Evolutionary conservation across 2,329 filamentous ascomycete species (phyloP).

Genomic region (Ceratocystis diversiconidia): DNA sequence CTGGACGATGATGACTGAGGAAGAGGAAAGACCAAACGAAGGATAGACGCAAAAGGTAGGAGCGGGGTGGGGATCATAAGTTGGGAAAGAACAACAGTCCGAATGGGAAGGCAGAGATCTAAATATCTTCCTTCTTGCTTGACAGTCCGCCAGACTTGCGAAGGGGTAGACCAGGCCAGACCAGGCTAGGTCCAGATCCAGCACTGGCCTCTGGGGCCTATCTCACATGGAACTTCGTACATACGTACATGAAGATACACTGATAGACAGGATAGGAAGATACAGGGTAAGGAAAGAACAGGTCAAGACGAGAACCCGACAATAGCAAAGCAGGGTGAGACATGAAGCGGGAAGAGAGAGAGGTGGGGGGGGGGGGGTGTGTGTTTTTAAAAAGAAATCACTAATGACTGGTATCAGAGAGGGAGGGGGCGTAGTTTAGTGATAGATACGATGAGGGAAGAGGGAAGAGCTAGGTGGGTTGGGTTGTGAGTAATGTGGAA

Average conservation of each 20-base stretch:
- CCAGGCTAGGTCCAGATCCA: neutral
- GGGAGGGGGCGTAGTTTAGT: neutral
- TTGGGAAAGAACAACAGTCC: neutral
- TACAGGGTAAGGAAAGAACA: neutral
- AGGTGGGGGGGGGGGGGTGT: too few species aligned
- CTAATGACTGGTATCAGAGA: neutral
- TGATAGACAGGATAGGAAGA: neutral
- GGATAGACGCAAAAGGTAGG: neutral
- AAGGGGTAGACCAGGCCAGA: too few species aligned
- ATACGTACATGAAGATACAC: neutral
- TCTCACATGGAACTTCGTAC: neutral
- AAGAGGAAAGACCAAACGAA: conserved; percentile 2
- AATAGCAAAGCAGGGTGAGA: neutral
- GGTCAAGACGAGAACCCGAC: neutral
- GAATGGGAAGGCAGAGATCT: neutral
- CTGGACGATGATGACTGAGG: neutral
- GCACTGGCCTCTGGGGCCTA: neutral
- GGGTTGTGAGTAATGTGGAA: neutral
- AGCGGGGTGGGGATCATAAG: neutral
- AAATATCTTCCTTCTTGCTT: neutral
- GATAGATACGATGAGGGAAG: neutral
- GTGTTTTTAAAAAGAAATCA: neutral
- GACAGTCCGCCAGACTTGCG: neutral
- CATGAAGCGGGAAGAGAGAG: neutral
- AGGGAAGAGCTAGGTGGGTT: neutral